phyloP scores from a whole-genome alignment of 306 rosid genomes.

The Rosa multiflora region DNA sequence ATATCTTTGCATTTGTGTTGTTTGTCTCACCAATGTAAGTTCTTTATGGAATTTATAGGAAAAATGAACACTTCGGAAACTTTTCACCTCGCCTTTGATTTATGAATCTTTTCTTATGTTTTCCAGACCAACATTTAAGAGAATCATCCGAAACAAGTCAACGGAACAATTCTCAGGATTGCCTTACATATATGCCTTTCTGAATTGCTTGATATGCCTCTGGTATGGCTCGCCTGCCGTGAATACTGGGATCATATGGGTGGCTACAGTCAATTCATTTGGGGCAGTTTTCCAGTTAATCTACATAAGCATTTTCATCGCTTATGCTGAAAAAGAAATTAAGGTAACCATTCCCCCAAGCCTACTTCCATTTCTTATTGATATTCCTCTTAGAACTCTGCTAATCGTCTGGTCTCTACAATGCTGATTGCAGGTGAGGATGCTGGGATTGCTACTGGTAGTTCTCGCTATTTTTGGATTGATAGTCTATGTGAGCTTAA shows the following conservation, averaged over 20 bases:
- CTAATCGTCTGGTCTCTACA: background rate
- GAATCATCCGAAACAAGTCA: constrained; percentile 40
- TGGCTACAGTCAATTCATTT: constrained; percentile 42
- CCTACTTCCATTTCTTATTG: background rate
- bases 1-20: constrained; percentile 39
- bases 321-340: constrained; percentile 16
- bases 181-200: constrained; percentile 41
- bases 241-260: constrained; percentile 28
- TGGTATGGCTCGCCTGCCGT: constrained; percentile 38
- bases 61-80: background rate
- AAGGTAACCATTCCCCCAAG: constrained; percentile 15
- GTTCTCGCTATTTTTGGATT: constrained; percentile 23
- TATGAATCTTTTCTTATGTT: background rate
- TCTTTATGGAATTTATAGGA: background rate
- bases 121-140: constrained; percentile 41
- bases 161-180: constrained; percentile 45
- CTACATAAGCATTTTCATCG: constrained; percentile 34
- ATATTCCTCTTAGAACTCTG: background rate
- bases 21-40: constrained; percentile 48
- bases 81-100: background rate
- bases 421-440: constrained; percentile 34
- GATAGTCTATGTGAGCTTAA: constrained; percentile 24
- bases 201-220: constrained; percentile 42
- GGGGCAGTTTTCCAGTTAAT: constrained; percentile 38
- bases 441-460: constrained; percentile 31